Evolutionary conservation across 805 yeast genomes (phyloP), one percentile per base, ranked within the genome.

Genomic region (Spathaspora sp.): DNA sequence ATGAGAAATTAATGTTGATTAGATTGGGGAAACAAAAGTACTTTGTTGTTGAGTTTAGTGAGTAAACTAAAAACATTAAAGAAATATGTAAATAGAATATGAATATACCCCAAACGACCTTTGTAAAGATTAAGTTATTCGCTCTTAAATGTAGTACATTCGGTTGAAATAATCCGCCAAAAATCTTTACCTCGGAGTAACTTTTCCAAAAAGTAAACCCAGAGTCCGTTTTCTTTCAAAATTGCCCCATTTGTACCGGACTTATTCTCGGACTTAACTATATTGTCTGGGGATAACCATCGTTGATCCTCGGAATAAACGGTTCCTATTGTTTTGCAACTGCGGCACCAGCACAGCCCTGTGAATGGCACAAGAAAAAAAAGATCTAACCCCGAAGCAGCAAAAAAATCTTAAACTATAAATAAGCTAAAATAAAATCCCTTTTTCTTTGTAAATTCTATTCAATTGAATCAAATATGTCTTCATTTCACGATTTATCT

Each of bases 21-120:
- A 77, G 96, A 58, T 66, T 84, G 8, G 98, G 97, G 1, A 93
- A 92, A 63, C 81, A 79, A 46, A 80, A 80, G 53, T 85, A 83
- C 61, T 72, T 76, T 60, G 80, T 85, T 20, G 77, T 83, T n/a
- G 78, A 80, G 52, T 65, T 75, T 35, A 35, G 18, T 9, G 40
- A 35, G 40, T 35, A 8, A 35, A 9, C 14, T 9, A 35, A 35
- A 39, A 39, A 46, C 46, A 20, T 9, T 29, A 29, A 29, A 29
- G 14, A 29, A n/a, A n/a, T 35, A 35, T 35, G 40, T 35, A 35
- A 35, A 35, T 35, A 35, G 40, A 35, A 35, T 35, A 35, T 14
- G 40, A 11, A 35, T 16, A 7, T 23, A 31, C n/a, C n/a, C 35
- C 35, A 10, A n/a, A n/a, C n/a, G n/a, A n/a, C n/a, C n/a, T n/a